phyloP scores from a whole-genome alignment of 1,139 yeast species.

The Yamadazyma triangularis region DNA sequence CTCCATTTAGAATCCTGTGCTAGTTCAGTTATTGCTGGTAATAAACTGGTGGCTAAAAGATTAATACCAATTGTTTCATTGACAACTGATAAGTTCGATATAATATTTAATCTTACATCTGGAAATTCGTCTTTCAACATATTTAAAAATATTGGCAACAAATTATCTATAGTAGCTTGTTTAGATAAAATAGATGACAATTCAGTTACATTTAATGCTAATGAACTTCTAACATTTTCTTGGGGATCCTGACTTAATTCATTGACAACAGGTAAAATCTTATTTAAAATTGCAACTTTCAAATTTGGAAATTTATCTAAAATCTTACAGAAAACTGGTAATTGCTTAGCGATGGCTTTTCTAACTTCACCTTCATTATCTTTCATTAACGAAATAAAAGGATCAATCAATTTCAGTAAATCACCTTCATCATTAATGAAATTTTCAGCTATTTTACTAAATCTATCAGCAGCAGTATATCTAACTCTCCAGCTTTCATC shows the following conservation, averaged over 20 bases:
- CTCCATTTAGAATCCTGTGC: slow-evolving; percentile 98
- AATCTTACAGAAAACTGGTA: slow-evolving; percentile 71
- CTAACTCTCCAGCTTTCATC: slow-evolving; percentile 99
- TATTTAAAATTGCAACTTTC: slow-evolving; percentile 54
- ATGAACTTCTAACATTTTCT: slow-evolving; percentile 88
- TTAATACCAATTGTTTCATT: slow-evolving; percentile 94
- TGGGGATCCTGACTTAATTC: slow-evolving; percentile 86
- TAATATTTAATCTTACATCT: slow-evolving; percentile 91
- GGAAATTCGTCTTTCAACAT: slow-evolving; percentile 98
- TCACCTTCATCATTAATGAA: slow-evolving; percentile 54
- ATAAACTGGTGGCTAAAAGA: slow-evolving; percentile 73
- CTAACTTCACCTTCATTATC: slow-evolving; percentile 97
- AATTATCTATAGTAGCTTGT: slow-evolving; percentile 74
- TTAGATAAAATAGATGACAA: slow-evolving; percentile 84
- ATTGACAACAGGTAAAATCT: slow-evolving; percentile 79
- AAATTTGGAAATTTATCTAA: slow-evolving; percentile 41
- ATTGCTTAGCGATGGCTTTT: slow-evolving; percentile 88
- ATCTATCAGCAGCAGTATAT: slow-evolving; percentile 94
- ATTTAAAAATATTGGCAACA: slow-evolving; percentile 82
- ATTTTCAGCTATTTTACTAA: slow-evolving; percentile 66
- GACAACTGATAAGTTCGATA: slow-evolving; percentile 85
- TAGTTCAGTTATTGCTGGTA: slow-evolving; percentile 94
- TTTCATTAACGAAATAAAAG: slow-evolving; percentile 72
- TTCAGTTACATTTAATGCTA: slow-evolving; percentile 84
- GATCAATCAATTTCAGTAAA: slow-evolving; percentile 55